Evolutionary conservation across 805 yeast species (phyloP), one percentile per base, ranked within the genome.

Genomic region (Yarrowia yakushimensis): DNA sequence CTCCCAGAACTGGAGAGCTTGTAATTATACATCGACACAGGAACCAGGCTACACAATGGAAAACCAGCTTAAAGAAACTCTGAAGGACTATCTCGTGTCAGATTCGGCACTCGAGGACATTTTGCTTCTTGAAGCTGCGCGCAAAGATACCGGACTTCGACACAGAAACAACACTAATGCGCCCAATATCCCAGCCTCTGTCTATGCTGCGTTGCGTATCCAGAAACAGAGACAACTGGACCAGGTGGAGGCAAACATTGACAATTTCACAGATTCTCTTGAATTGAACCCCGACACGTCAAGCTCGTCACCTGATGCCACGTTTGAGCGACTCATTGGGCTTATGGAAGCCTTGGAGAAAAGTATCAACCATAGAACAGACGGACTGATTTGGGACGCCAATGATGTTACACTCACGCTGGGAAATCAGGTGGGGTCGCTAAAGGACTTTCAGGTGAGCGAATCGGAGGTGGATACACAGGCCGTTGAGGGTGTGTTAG

Each of bases 191-290:
- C 59, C 59, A 1, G 59, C 59, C 10, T 13, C 43, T 2, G 43
- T 52, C 25, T 52, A 52, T 12, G 43, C 59, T 5, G 59, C 59
- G 7, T 13, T 52, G 23, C 42, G 59, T 25, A 52, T 52, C 59
- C 59, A 52, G 23, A 52, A 36, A 25, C 33, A 34, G 13, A 20
- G 59, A 20, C 43, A 34, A 11, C 4, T 52, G 17, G 43, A 36
- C 25, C 31, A 25, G 11, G 59, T 52, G 4, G 43, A 17, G 1
- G 23, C 43, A 3, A 52, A 52, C 22, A 52, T 52, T 22, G 59
- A 36, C 3, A 6, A 18, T 1, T 52, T 52, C 43, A 25, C 20
- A 4, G 59, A 25, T 7, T 17, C 11, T 7, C 33, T 52, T 4
- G 43, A 15, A 4, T 11, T 25, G 25, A 4, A 34, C 25, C n/a